Percentiles rank a stretch among this genome's conserved stretches.
Evolutionary conservation across 331 rosid genomes (phyloP).

Genomic region (Arachis monticola): DNA sequence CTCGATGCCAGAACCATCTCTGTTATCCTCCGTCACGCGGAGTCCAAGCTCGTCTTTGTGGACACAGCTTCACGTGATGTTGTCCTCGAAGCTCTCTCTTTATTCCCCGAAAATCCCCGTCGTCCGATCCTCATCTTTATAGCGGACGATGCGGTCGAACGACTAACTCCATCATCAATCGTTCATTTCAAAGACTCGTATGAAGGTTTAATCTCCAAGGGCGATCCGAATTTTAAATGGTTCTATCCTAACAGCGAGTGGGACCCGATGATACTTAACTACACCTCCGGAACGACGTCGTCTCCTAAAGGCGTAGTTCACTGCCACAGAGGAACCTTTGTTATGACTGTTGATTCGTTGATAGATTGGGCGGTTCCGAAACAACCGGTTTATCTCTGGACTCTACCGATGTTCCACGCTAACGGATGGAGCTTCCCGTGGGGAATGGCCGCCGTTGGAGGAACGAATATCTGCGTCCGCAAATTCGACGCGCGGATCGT

Average conservation of each 20-base stretch:
- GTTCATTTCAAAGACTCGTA: slow-evolving; percentile 34
- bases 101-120: slow-evolving; percentile 22
- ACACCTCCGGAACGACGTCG: slow-evolving; percentile 70
- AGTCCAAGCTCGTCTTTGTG: slow-evolving; percentile 63
- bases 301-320: slow-evolving; percentile 68
- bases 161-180: background rate
- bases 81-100: slow-evolving; percentile 47
- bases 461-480: slow-evolving; percentile 58
- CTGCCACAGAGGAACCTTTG: slow-evolving; percentile 51
- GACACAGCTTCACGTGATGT: slow-evolving; percentile 44
- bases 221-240: slow-evolving; percentile 53
- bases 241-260: slow-evolving; percentile 47
- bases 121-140: slow-evolving; percentile 60
- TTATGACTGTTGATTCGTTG: slow-evolving; percentile 37
- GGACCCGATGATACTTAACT: slow-evolving; percentile 61
- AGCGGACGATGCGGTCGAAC: slow-evolving; percentile 2
- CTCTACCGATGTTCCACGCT: slow-evolving; percentile 72
- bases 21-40: slow-evolving; percentile 53
- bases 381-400: slow-evolving; percentile 58
- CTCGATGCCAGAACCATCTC: slow-evolving; percentile 62
- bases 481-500: slow-evolving; percentile 50
- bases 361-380: slow-evolving; percentile 55
- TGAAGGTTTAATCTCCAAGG: slow-evolving; percentile 37
- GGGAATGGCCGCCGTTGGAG: slow-evolving; percentile 70
- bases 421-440: slow-evolving; percentile 71